These are phyloP conservation scores for Angomonas desouzai DNA, from an alignment of 208 protist genomes.

Conservation along the genomic window DNA sequence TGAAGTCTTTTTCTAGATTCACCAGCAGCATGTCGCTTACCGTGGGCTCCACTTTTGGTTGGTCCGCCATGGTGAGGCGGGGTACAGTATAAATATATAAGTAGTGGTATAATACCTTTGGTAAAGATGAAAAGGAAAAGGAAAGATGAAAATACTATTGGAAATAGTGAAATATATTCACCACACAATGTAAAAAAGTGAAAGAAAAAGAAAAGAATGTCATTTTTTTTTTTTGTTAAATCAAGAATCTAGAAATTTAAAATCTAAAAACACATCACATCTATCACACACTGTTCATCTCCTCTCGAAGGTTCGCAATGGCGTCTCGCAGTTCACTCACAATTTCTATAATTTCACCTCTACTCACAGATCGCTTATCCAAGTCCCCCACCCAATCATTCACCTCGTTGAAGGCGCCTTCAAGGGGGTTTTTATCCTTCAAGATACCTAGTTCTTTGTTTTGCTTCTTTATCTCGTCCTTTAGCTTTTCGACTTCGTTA, in stretches of 20 bases:
- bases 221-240: no score
- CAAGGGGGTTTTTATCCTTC: constrained; percentile 36
- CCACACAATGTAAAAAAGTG: background rate
- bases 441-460: constrained; percentile 24
- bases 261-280: background rate
- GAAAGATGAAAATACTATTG: constrained; percentile 13
- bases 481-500: background rate
- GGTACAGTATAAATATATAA: constrained; percentile 4
- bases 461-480: background rate
- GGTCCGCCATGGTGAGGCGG: constrained; percentile 21
- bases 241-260: no score
- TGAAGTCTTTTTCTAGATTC: constrained; percentile 92
- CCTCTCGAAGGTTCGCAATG: constrained; percentile 28
- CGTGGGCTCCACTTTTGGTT: constrained; percentile 44
- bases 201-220: no score
- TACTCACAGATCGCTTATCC: constrained; percentile 51
- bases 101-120: background rate
- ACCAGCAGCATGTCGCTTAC: constrained; percentile 74
- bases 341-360: constrained; percentile 54
- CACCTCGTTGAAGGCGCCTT: constrained; percentile 66
- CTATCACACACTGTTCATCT: constrained; percentile 9
- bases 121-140: background rate
- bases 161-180: background rate
- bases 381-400: constrained; percentile 82
- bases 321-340: constrained; percentile 39